Evolutionary conservation across 768 basidiomycete genomes (phyloP).

Genomic region (Mycena rosella): DNA sequence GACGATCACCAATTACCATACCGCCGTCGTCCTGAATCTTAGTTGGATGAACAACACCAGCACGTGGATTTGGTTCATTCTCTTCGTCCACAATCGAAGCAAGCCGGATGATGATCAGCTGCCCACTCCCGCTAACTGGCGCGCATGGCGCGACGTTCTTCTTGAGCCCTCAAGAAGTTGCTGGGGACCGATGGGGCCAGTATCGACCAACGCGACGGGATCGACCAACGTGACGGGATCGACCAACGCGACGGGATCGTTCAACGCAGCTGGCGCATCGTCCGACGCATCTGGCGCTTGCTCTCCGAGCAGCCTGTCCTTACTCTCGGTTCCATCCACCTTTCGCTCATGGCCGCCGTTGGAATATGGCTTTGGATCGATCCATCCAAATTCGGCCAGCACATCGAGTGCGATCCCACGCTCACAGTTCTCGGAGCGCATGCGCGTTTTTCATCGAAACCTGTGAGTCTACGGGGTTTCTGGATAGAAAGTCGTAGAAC

Average conservation of each 20-base stretch:
- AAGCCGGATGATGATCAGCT: background rate
- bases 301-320: constrained; percentile 6
- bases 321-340: constrained; percentile 10
- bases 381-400: constrained; percentile 8
- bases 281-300: background rate
- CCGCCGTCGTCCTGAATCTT: background rate
- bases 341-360: constrained; percentile 12
- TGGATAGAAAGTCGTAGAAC: too few species aligned
- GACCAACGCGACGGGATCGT: background rate
- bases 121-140: background rate
- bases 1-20: background rate
- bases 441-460: constrained; percentile 2
- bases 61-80: constrained; percentile 8
- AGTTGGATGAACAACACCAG: too few species aligned
- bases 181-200: too few species aligned
- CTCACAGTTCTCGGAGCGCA: constrained; percentile 5
- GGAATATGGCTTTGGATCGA: constrained; percentile 11
- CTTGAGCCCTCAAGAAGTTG: background rate
- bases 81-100: background rate
- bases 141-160: background rate
- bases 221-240: too few species aligned
- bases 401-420: constrained; percentile 4
- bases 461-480: too few species aligned
- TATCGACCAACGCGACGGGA: too few species aligned
- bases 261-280: background rate